These are phyloP conservation scores for Ceratobasidium sp. DNA, from an alignment of 1,284 basidiomycete species.

Conservation along the genomic window DNA sequence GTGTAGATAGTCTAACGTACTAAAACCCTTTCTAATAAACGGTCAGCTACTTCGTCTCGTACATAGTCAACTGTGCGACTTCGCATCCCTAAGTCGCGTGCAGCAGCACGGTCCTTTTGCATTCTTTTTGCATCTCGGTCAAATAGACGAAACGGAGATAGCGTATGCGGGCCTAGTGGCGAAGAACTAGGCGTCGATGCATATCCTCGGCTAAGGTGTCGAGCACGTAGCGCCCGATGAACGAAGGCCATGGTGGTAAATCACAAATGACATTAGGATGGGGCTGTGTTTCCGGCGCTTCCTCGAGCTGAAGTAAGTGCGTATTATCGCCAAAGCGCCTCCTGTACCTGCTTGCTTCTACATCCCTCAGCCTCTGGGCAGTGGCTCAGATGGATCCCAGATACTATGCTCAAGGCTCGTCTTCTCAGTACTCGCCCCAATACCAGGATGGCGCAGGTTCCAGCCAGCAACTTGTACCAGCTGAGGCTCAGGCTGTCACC, in stretches of 20 bases:
- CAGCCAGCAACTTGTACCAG: not conserved
- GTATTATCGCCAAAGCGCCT: not conserved
- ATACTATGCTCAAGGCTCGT: constrained; percentile 1
- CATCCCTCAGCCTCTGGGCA: not conserved
- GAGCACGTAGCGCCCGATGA: not conserved
- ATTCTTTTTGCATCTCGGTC: constrained; percentile 84
- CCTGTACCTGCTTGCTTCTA: constrained; percentile 14
- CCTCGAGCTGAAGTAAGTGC: not conserved
- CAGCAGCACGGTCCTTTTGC: constrained; percentile 83
- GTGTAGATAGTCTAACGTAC: constrained; percentile 56
- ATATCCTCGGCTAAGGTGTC: constrained; percentile 13
- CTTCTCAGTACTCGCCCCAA: constrained; percentile 9
- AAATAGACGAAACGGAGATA: constrained; percentile 80
- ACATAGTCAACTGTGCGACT: constrained; percentile 92
- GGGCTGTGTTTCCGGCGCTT: no score
- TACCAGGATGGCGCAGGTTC: not conserved
- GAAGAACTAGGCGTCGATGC: constrained; percentile 3
- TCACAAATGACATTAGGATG: no score
- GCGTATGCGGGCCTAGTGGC: constrained; percentile 43
- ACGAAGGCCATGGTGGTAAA: not conserved
- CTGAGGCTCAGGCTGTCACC: not conserved
- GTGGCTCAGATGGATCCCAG: constrained; percentile 13
- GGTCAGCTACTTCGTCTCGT: constrained; percentile 88
- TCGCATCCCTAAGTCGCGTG: constrained; percentile 64
- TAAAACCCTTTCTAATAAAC: constrained; percentile 88